A percentile compares a stretch with the other conserved stretches of the same genome.
Evolutionary conservation across 2,329 filamentous ascomycete genomes (phyloP).

Genomic region (Paraconiothyrium brasiliense): DNA sequence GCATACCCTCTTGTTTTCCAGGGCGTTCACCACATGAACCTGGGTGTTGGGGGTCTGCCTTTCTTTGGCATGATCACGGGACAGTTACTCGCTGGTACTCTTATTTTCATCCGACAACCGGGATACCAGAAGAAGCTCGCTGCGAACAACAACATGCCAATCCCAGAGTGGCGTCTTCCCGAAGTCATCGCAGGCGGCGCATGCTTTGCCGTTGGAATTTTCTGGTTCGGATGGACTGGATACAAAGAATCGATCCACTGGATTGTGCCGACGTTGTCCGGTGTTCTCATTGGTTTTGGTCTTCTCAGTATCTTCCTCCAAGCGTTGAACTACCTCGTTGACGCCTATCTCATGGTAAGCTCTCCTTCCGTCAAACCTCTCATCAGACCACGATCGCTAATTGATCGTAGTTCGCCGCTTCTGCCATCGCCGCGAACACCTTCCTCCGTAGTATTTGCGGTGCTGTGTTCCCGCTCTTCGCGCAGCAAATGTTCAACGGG

Average conservation of each 20-base stretch:
- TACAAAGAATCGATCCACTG: slow-evolving; percentile 56
- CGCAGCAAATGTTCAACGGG: slow-evolving; percentile 64
- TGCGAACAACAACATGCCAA: slow-evolving; percentile 59
- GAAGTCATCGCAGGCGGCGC: slow-evolving; percentile 63
- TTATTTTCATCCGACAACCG: slow-evolving; percentile 73
- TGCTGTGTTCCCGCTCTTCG: slow-evolving; percentile 64
- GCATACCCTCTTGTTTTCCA: slow-evolving; percentile 86
- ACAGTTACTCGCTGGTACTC: slow-evolving; percentile 71
- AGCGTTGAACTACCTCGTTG: slow-evolving; percentile 68
- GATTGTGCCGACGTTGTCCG: slow-evolving; percentile 54
- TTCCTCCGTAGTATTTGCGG: slow-evolving; percentile 62
- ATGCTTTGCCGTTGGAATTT: slow-evolving; percentile 52
- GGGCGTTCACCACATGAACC: slow-evolving; percentile 72
- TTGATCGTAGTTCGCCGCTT: slow-evolving; percentile 55
- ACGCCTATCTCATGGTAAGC: slow-evolving; percentile 64
- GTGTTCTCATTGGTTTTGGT: slow-evolving; percentile 66
- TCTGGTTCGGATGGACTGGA: slow-evolving; percentile 54
- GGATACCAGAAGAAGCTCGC: slow-evolving; percentile 66
- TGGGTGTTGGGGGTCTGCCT: slow-evolving; percentile 77
- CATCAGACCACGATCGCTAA: slow-evolving; percentile 20
- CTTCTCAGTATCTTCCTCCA: slow-evolving; percentile 67
- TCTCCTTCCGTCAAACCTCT: neutral
- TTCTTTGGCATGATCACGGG: slow-evolving; percentile 88
- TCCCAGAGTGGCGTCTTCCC: slow-evolving; percentile 67
- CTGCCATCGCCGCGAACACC: slow-evolving; percentile 65